Conservation (phyloP, 495 filamentous ascomycete species). For the Penicillium ucsense region DNA sequence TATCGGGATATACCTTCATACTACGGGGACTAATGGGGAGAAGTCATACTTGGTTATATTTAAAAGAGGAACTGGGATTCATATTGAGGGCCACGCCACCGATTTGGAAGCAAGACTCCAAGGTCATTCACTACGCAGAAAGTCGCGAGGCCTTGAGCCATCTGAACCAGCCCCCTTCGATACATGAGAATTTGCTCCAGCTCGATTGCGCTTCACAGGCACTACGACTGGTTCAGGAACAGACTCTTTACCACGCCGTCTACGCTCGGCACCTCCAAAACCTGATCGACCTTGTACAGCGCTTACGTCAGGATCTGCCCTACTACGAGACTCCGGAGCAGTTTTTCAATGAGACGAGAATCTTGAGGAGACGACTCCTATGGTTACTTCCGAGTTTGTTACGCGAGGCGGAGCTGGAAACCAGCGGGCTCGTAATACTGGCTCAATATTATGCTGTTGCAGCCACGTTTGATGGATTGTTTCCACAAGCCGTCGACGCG, state of each 20-base stretch:
- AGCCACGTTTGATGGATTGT: conserved; percentile 77
- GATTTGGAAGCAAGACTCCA: conserved; percentile 76
- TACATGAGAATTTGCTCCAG: conserved; percentile 57
- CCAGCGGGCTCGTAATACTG: conserved; percentile 47
- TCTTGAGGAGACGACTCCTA: conserved; percentile 85
- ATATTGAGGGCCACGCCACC: conserved; percentile 86
- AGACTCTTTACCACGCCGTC: conserved; percentile 62
- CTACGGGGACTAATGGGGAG: conserved; percentile 18
- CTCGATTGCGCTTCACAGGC: conserved; percentile 42
- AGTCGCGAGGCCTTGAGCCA: conserved; percentile 44
- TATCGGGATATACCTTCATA: neutral
- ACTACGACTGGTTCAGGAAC: conserved; percentile 60
- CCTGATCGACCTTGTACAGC: conserved; percentile 70
- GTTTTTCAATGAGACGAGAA: conserved; percentile 79
- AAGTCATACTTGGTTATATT: conserved; percentile 83
- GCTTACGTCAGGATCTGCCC: conserved; percentile 63
- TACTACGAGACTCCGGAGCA: conserved; percentile 63
- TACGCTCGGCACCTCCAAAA: conserved; percentile 67
- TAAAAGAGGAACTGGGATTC: conserved; percentile 85
- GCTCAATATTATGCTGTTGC: conserved; percentile 88
- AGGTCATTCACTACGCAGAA: conserved; percentile 75
- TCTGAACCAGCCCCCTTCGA: conserved; percentile 42
- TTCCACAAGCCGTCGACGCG: conserved; percentile 80
- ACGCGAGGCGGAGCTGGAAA: conserved; percentile 32
- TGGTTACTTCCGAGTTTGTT: conserved; percentile 82